These are phyloP conservation scores for Fonsecaea nubica DNA, from an alignment of 2,329 filamentous ascomycete genomes.

Conservation along the genomic window DNA sequence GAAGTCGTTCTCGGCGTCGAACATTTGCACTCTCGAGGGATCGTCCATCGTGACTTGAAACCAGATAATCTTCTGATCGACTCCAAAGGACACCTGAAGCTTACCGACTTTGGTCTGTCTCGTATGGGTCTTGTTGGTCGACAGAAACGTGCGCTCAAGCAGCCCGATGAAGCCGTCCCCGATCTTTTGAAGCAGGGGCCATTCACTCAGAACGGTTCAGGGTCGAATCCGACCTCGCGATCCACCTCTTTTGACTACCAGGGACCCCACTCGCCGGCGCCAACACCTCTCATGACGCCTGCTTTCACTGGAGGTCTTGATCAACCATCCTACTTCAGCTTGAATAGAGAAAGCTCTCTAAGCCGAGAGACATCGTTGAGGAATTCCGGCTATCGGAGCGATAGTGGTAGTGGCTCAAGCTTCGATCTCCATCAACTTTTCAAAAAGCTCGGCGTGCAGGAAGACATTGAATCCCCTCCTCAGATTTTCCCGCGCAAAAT, in stretches of 20 bases:
- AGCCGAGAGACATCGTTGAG: constrained; percentile 69
- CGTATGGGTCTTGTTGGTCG: constrained; percentile 96
- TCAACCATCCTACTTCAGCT: constrained; percentile 92
- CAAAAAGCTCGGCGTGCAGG: constrained; percentile 75
- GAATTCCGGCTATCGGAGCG: constrained; percentile 82
- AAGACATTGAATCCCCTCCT: constrained; percentile 54
- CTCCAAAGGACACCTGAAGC: constrained; percentile 91
- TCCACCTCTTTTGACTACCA: constrained; percentile 94
- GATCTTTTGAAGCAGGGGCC: constrained; percentile 92
- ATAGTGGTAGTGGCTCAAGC: constrained; percentile 77
- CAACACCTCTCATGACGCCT: constrained; percentile 86
- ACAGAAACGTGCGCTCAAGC: constrained; percentile 88
- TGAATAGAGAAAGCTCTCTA: constrained; percentile 65
- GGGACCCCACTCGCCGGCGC: constrained; percentile 74
- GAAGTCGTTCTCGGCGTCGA: constrained; percentile 97
- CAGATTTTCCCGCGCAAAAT: constrained; percentile 58
- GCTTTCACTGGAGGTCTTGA: constrained; percentile 70
- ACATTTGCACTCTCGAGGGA: constrained; percentile 89
- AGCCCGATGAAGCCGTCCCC: constrained; percentile 79
- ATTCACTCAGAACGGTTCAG: constrained; percentile 77
- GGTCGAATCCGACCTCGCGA: constrained; percentile 85
- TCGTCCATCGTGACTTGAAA: constrained; percentile 96
- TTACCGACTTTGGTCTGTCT: constrained; percentile 96
- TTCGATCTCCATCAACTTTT: constrained; percentile 85
- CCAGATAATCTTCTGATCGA: constrained; percentile 97